Base-by-base conservation (phyloP, 1,139 yeast species). In the Yamadazyma friedrichii region DNA sequence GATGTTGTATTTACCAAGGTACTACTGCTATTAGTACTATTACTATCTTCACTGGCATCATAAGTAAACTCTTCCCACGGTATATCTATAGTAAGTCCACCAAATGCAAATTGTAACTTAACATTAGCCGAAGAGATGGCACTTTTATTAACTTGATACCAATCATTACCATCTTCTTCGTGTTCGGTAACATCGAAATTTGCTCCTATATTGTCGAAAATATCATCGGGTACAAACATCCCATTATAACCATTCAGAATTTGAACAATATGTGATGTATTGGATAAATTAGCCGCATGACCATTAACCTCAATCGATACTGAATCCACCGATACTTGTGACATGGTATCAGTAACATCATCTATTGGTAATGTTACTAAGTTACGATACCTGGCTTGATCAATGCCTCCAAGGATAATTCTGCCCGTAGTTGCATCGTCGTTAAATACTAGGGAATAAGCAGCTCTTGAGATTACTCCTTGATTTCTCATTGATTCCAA, bases 321-420 rank as follows among this genome's bases (percentile, higher is more conserved):
- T 9, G 22, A 4, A 33, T 33, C 35, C 11, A 33, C 25, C n/a
- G n/a, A 6, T 12, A 38, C 22, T 17, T 32, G 34, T 9, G 35
- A 2, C 3, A 17, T 22, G 9, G 35, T 4, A 4, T 22, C 31
- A 6, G 24, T 33, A 11, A 31, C 22, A 16, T 34, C 35, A 17
- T 33, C 29, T 3, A 38, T 15, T n/a, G 33, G 31, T 13, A 28
- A 15, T 22, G 41, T 38, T n/a, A 33, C 20, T n/a, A 39, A 26
- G 10, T 31, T 10, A 4, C 16, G 9, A 22, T 39, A 39, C 10
- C 31, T 31, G 3, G 16, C 15, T 15, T 30, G 31, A 16, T 39
- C 42, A 5, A 34, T 16, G 5, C 35, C 42, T 3, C 42, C 42
- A 6, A 35, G 24, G 10, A 39, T 31, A 4, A 39, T 13, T 8